Conservation (phyloP, 495 filamentous ascomycete genomes). For the Penicillium waksmanii region DNA sequence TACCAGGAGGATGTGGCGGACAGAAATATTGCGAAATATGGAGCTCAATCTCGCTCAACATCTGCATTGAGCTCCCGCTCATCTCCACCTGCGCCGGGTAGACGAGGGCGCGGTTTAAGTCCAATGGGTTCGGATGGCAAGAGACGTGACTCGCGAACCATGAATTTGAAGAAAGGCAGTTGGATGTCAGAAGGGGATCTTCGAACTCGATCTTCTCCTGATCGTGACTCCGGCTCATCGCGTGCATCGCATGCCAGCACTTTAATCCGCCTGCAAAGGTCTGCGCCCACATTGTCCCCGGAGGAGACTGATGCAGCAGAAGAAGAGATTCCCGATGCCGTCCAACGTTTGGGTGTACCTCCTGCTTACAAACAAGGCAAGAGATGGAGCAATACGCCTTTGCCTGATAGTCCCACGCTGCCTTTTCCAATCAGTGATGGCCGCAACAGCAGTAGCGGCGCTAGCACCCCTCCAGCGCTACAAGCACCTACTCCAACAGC, state of each 20-base stretch:
- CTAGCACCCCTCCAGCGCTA: conserved; percentile 11
- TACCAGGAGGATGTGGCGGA: conserved; percentile 53
- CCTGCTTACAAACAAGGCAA: conserved; percentile 42
- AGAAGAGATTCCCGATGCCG: conserved; percentile 20
- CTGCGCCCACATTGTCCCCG: conserved; percentile 37
- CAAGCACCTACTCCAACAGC: conserved; percentile 15
- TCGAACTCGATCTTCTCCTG: conserved; percentile 16
- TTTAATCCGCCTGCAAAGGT: conserved; percentile 33
- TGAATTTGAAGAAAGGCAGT: conserved; percentile 9
- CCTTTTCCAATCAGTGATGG: conserved; percentile 26
- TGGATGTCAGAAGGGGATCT: conserved; percentile 28
- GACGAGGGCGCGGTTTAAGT: conserved; percentile 20
- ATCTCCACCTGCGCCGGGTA: conserved; percentile 28
- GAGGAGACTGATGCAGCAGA: conserved; percentile 19
- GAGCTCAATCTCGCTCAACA: conserved; percentile 23
- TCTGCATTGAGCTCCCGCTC: conserved; percentile 31
- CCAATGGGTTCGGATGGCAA: conserved; percentile 20
- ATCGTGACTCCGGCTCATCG: conserved; percentile 13
- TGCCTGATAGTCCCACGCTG: conserved; percentile 49
- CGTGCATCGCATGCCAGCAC: conserved; percentile 10
- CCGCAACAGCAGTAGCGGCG: background rate
- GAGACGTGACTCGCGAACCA: conserved; percentile 19
- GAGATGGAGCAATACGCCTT: conserved; percentile 42
- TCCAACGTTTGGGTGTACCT: conserved; percentile 39
- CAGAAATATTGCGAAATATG: conserved; percentile 42